Evolutionary conservation across 2,329 filamentous ascomycete species (phyloP).

Genomic region (Didymella pomorum): DNA sequence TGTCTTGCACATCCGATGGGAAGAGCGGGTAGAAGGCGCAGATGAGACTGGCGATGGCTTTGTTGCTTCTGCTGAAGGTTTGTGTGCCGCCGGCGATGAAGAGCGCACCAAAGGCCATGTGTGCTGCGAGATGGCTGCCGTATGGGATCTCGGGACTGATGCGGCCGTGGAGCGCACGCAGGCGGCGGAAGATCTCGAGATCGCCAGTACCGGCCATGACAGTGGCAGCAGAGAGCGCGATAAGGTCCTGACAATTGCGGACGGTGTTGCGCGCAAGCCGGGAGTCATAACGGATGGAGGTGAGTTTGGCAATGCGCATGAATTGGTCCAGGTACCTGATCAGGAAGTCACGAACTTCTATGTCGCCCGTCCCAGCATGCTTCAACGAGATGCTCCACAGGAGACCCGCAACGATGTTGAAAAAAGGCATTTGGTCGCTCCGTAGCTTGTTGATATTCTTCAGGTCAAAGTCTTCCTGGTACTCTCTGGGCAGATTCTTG

Average conservation of each 20-base stretch:
- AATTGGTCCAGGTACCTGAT: slow-evolving; percentile 87
- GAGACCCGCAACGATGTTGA: slow-evolving; percentile 88
- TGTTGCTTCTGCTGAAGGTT: slow-evolving; percentile 87
- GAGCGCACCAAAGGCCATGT: slow-evolving; percentile 87
- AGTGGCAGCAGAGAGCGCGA: slow-evolving; percentile 81
- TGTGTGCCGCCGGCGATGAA: slow-evolving; percentile 93
- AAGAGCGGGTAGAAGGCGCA: slow-evolving; percentile 95
- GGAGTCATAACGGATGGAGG: slow-evolving; percentile 75
- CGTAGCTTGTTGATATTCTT: slow-evolving; percentile 68
- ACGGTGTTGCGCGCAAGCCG: slow-evolving; percentile 83
- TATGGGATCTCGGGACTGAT: slow-evolving; percentile 86
- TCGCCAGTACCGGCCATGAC: slow-evolving; percentile 98
- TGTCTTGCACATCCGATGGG: slow-evolving; percentile 88
- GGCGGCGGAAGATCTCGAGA: slow-evolving; percentile 79
- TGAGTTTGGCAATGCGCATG: slow-evolving; percentile 75
- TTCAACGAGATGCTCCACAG: slow-evolving; percentile 70
- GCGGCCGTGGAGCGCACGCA: slow-evolving; percentile 87
- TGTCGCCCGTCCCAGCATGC: slow-evolving; percentile 61
- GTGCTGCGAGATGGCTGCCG: slow-evolving; percentile 90
- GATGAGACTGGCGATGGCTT: slow-evolving; percentile 84
- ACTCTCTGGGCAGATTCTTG: slow-evolving; percentile 74
- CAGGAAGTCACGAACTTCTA: slow-evolving; percentile 78
- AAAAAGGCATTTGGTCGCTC: slow-evolving; percentile 88
- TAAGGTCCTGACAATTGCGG: slow-evolving; percentile 87
- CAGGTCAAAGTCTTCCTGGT: slow-evolving; percentile 69